Percentiles rank a stretch among this genome's conserved stretches.
phyloP scores from a whole-genome alignment of 2,329 filamentous ascomycete genomes.

The Ophiostoma populinum region DNA sequence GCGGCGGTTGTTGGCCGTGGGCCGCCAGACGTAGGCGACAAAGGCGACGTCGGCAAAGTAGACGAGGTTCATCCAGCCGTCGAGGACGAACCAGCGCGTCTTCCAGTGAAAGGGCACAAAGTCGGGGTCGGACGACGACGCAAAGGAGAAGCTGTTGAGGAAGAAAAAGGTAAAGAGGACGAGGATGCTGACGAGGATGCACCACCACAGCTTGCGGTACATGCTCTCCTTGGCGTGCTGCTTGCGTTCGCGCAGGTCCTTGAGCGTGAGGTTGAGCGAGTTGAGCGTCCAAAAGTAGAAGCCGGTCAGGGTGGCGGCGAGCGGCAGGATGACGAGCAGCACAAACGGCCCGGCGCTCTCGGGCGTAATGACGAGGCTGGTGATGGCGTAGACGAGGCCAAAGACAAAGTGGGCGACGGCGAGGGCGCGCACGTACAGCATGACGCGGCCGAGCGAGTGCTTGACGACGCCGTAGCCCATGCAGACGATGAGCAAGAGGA shows the following conservation, averaged over 20 bases:
- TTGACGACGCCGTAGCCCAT: slow-evolving; percentile 99
- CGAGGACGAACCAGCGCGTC: slow-evolving; percentile 88
- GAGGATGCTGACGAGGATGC: slow-evolving; percentile 76
- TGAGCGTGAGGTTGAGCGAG: slow-evolving; percentile 84
- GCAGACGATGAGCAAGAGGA: slow-evolving; percentile 90
- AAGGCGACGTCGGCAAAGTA: slow-evolving; percentile 89
- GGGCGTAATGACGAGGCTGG: slow-evolving; percentile 73
- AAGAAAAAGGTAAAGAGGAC: slow-evolving; percentile 99
- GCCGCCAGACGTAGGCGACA: slow-evolving; percentile 89
- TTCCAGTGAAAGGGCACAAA: slow-evolving; percentile 97
- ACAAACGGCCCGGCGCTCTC: slow-evolving; percentile 78
- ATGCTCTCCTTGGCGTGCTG: slow-evolving; percentile 85
- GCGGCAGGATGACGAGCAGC: slow-evolving; percentile 78
- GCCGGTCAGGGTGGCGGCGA: slow-evolving; percentile 80
- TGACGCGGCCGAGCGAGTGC: slow-evolving; percentile 74
- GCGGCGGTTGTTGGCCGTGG: slow-evolving; percentile 86
- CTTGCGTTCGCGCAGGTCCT: slow-evolving; percentile 86
- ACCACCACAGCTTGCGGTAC: slow-evolving; percentile 99
- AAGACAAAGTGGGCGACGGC: slow-evolving; percentile 90
- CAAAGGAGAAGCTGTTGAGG: slow-evolving; percentile 91
- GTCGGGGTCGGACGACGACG: slow-evolving; percentile 64
- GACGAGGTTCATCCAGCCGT: slow-evolving; percentile 93
- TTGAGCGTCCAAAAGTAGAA: slow-evolving; percentile 99
- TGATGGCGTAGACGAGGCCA: slow-evolving; percentile 80
- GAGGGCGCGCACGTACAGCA: slow-evolving; percentile 83